Conservation (phyloP, 2,329 filamentous ascomycete species). For the Hymenoscyphus scutula region DNA sequence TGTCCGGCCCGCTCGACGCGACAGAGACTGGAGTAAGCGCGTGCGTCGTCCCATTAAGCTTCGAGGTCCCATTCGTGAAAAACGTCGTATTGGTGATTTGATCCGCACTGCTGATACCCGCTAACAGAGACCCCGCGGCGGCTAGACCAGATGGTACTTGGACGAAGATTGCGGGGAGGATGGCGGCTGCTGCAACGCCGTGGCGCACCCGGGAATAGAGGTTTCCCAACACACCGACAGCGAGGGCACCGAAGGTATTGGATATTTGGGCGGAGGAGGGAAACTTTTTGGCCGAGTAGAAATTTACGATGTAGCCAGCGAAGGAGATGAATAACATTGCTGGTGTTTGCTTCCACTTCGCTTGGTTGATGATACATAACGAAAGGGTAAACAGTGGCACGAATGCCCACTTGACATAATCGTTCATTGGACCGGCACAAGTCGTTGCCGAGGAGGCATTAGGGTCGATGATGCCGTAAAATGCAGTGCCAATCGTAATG, state of each 20-base stretch:
- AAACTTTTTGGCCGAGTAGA: conserved; percentile 66
- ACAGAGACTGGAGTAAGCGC: conserved; percentile 5
- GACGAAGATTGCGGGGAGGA: conserved; percentile 83
- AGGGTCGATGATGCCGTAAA: conserved; percentile 51
- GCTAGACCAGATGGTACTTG: conserved; percentile 64
- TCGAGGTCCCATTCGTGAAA: conserved; percentile 31
- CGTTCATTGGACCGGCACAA: conserved; percentile 46
- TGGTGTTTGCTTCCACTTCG: conserved; percentile 76
- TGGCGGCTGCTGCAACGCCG: conserved; percentile 74
- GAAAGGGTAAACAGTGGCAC: conserved; percentile 72
- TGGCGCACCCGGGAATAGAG: conserved; percentile 63
- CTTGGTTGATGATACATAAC: conserved; percentile 74
- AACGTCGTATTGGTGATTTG: conserved; percentile 44
- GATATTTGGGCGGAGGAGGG: conserved; percentile 69
- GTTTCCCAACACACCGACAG: conserved; percentile 75
- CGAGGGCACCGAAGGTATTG: conserved; percentile 73
- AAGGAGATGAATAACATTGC: conserved; percentile 74
- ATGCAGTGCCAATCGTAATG: conserved; percentile 54
- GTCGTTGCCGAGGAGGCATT: conserved; percentile 46
- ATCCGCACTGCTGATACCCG: conserved; percentile 56
- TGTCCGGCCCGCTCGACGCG: conserved; percentile 4
- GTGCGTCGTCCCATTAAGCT: conserved; percentile 31
- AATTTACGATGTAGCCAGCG: conserved; percentile 73
- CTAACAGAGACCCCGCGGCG: conserved; percentile 56
- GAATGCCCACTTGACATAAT: conserved; percentile 64